Conservation (phyloP, 805 yeast species). For the Starmerella stigmatis region DNA sequence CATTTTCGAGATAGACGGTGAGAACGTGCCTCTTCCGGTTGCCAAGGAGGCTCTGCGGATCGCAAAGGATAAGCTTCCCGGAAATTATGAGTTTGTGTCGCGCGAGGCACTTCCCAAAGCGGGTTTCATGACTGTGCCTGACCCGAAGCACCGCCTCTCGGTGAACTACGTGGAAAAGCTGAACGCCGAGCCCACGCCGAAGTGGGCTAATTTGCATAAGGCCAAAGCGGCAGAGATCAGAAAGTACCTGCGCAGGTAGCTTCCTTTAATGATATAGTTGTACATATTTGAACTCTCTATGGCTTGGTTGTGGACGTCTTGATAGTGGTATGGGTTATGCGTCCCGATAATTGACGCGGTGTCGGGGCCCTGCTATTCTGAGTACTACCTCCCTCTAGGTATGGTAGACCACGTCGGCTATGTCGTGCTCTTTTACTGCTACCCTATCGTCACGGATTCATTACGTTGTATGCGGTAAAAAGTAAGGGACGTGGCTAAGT, state of each 20-base stretch:
- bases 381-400: too few relatives aligned
- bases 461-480: too few relatives aligned
- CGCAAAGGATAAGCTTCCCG: slow-evolving; percentile 88
- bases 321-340: too few relatives aligned
- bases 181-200: slow-evolving; percentile 53
- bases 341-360: too few relatives aligned
- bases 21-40: slow-evolving; percentile 70
- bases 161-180: slow-evolving; percentile 47
- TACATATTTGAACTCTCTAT: too few relatives aligned
- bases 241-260: slow-evolving; percentile 52
- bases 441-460: too few relatives aligned
- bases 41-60: slow-evolving; percentile 83
- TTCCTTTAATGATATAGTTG: not conserved
- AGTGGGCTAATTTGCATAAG: slow-evolving; percentile 32
- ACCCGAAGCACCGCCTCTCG: slow-evolving; percentile 37
- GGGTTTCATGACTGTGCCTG: slow-evolving; percentile 46
- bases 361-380: too few relatives aligned
- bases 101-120: slow-evolving; percentile 55
- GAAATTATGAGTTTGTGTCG: slow-evolving; percentile 73
- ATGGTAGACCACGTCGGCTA: too few relatives aligned
- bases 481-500: too few relatives aligned
- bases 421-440: too few relatives aligned
- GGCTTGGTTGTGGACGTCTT: too few relatives aligned
- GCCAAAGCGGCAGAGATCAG: slow-evolving; percentile 39
- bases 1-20: slow-evolving; percentile 69